These are phyloP conservation scores for Venturia effusa DNA, from an alignment of 2,329 filamentous ascomycete species.

Conservation along the genomic window DNA sequence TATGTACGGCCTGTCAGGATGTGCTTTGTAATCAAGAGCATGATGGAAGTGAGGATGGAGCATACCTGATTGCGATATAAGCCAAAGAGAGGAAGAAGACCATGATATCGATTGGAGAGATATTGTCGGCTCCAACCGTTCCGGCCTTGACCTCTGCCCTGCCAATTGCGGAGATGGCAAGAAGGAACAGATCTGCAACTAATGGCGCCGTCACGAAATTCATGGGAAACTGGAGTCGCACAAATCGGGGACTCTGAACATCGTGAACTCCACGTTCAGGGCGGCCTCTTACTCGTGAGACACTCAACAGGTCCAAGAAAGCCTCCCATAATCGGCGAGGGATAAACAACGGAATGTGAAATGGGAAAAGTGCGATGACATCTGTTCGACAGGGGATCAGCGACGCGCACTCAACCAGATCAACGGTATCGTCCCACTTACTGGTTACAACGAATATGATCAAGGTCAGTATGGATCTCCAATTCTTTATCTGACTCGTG, in stretches of 20 bases:
- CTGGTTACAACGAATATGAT: slow-evolving; percentile 60
- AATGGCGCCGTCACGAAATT: slow-evolving; percentile 63
- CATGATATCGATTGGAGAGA: slow-evolving; percentile 63
- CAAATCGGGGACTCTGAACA: slow-evolving; percentile 29
- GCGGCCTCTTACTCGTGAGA: slow-evolving; percentile 43
- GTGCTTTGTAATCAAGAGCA: background rate
- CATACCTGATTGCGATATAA: slow-evolving; percentile 53
- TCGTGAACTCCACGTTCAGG: slow-evolving; percentile 21
- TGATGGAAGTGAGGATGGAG: background rate
- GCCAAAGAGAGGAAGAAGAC: slow-evolving; percentile 62
- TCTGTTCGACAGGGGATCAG: slow-evolving; percentile 34
- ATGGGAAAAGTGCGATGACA: slow-evolving; percentile 58
- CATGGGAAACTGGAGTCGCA: slow-evolving; percentile 49
- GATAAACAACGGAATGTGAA: slow-evolving; percentile 51
- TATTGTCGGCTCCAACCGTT: slow-evolving; percentile 54
- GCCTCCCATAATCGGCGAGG: slow-evolving; percentile 41
- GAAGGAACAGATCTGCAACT: slow-evolving; percentile 59
- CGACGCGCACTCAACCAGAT: background rate
- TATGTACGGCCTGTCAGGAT: slow-evolving; percentile 20
- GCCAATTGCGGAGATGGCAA: slow-evolving; percentile 59
- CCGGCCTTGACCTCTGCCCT: slow-evolving; percentile 56
- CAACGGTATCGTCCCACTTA: slow-evolving; percentile 33
- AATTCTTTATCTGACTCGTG: slow-evolving; percentile 48
- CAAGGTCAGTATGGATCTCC: slow-evolving; percentile 61
- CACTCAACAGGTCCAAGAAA: slow-evolving; percentile 33